Evolutionary conservation across 202 grass and related monocot genomes (phyloP).

Genomic region (Setaria viridis): DNA sequence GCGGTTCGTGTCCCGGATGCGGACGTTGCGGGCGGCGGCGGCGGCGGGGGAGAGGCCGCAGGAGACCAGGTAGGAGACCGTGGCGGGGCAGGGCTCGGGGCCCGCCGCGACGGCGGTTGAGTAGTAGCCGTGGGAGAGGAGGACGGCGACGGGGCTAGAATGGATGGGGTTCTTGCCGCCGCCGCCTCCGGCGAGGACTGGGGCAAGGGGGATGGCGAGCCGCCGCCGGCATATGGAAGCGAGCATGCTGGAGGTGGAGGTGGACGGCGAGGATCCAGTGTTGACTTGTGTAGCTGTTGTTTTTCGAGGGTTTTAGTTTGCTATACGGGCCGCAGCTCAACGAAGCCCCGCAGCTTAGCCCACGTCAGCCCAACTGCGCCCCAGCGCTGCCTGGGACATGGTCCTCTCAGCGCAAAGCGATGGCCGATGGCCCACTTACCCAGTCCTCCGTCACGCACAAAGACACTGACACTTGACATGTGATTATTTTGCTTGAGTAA

Average conservation of each 20-base stretch:
- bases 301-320: background rate
- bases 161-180: background rate
- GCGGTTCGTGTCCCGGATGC: background rate
- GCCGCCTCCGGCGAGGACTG: background rate
- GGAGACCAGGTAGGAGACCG: slow-evolving; percentile 4
- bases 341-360: background rate
- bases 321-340: background rate
- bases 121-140: background rate
- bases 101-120: background rate
- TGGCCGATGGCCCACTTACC: too few species aligned
- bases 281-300: background rate
- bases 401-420: too few species aligned
- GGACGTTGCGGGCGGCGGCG: background rate
- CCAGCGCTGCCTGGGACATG: too few species aligned
- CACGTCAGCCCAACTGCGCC: too few species aligned
- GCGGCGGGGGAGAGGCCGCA: background rate
- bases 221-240: slow-evolving; percentile 22
- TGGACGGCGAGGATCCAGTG: background rate
- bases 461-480: too few species aligned
- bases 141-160: background rate
- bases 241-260: slow-evolving; percentile 1
- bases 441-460: too few species aligned
- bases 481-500: too few species aligned
- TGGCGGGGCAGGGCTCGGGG: background rate
- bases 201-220: background rate